Evolutionary conservation across 805 yeast species (phyloP), one percentile per base, ranked within the genome.

Genomic region (Lachancea kluyveri): DNA sequence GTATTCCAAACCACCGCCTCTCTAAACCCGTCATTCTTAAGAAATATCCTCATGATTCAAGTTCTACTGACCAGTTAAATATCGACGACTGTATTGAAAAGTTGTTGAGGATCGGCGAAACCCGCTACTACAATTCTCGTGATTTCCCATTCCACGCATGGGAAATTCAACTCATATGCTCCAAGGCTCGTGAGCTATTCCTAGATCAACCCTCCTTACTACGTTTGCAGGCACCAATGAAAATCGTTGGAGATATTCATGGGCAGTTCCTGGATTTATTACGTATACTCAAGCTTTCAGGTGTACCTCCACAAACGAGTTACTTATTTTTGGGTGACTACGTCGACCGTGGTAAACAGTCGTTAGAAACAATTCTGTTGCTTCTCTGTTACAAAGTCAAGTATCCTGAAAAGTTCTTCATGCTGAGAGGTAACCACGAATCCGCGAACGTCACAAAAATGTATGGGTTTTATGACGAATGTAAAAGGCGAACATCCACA

Each of bases 401-500:
- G 59, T 90, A 86, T 52, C 96, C 95, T 1, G 96, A 92, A 49
- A 90, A 92, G 63, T 88, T 92, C 58, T 92, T 92, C 59, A 65
- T 92, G 49, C 67, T 92, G 33, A 67, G 98, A 43, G 98, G 98
- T 17, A 92, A 92, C 62, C 98, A 92, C 62, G 98, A 92, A 63
- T 85, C 95, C 56, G 97, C 98, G 13, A 85, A 85, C 53, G 94
- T 92, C 35, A 90, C 97, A 2, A 74, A 95, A 43, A 95, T 92
- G 38, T 92, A 92, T 60, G 98, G 98, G 4, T 92, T 92, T 50
- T 92, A 86, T 58, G 98, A 92, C 61, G 98, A 92, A 60, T 92
- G 98, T 67, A 92, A 92, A 57, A 72, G 98, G 48, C 65, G 98
- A 35, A 76, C 94, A 49, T 81, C 80, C 50, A 73, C 88, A 43